These are phyloP conservation scores for Candolleomyces aberdarensis DNA, from an alignment of 768 basidiomycete genomes.

Conservation along the genomic window DNA sequence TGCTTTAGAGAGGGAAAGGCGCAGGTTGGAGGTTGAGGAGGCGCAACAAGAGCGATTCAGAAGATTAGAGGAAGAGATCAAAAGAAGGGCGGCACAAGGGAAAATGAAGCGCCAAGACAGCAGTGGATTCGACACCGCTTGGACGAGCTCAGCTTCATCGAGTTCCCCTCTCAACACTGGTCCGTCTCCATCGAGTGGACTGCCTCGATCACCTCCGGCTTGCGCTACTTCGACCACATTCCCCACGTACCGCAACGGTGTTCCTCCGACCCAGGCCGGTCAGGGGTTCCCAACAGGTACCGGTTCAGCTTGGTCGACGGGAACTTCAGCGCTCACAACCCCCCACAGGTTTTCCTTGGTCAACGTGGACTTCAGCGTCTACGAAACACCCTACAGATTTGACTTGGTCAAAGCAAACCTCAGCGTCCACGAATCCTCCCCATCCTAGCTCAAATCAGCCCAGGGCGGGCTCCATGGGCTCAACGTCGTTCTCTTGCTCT, in stretches of 20 bases:
- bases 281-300: slow-evolving; percentile 23
- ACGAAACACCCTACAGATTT: too few relatives aligned
- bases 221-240: slow-evolving; percentile 16
- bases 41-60: slow-evolving; percentile 41
- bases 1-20: slow-evolving; percentile 17
- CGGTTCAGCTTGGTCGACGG: slow-evolving; percentile 25
- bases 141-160: slow-evolving; percentile 13
- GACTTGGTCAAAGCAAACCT: slow-evolving; percentile 13
- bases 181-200: slow-evolving; percentile 8
- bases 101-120: slow-evolving; percentile 46
- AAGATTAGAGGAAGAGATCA: slow-evolving; percentile 41
- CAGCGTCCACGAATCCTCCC: slow-evolving; percentile 16
- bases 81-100: slow-evolving; percentile 27
- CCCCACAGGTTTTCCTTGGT: too few relatives aligned
- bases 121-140: slow-evolving; percentile 30
- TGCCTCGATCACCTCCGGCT: slow-evolving; percentile 21
- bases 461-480: slow-evolving; percentile 32
- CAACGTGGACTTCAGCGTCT: too few relatives aligned
- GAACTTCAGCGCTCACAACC: slow-evolving; percentile 11
- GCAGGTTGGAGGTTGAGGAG: slow-evolving; percentile 26
- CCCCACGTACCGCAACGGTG: slow-evolving; percentile 17
- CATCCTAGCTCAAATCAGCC: slow-evolving; percentile 25
- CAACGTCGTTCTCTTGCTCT: slow-evolving; percentile 23
- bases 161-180: neutral
- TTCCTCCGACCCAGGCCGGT: slow-evolving; percentile 24